Base-by-base conservation (phyloP, 345 rosid genomes). In the Citrus trifoliata region DNA sequence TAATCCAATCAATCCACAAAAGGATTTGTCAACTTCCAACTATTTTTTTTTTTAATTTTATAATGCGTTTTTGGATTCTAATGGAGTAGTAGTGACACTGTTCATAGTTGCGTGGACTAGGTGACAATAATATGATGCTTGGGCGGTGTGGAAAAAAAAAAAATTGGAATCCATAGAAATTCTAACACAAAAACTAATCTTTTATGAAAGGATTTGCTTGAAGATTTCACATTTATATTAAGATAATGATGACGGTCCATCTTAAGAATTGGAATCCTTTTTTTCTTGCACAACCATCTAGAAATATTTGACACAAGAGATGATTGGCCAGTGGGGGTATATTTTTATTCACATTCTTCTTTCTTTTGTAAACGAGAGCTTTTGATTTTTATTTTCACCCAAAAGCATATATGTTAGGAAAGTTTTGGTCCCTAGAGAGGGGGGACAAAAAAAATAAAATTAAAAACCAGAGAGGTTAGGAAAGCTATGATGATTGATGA, bases 281-380 rank as follows among this genome's bases (percentile, higher is more conserved):
- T 13, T 46, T 46, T 46, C 51, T 1, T 3, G 51, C 51, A 12
- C 7, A 18, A 7, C 40, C 68, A 64, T 64, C n/a, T 2, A 14
- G 10, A 64, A 5, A 13, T 1, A 9, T 32, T 64, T 1, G 22
- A 33, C 7, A 0, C 9, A 0, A 0, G 0, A 0, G 42, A 3
- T 18, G 21, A 18, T 32, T 64, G 40, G 14, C 24, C 0, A 65
- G 8, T 19, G 69, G 7, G 40, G 22, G 8, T 13, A 13, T 46
- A 12, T 12, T 7, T 33, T 7, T 19, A 6, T 18, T 7, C 12
- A 24, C 2, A 1, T 13, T 40, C 16, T 16, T 46, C 28, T 46
- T 32, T 64, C 37, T 64, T 8, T 6, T 32, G 33, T 18, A 18
- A 46, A 13, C 14, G 51, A 9, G 38, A 32, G 3, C 62, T 35